Evolutionary conservation across 2,329 filamentous ascomycete species (phyloP), one percentile per base, ranked within the genome.

Genomic region (Mariannaea elegans): DNA sequence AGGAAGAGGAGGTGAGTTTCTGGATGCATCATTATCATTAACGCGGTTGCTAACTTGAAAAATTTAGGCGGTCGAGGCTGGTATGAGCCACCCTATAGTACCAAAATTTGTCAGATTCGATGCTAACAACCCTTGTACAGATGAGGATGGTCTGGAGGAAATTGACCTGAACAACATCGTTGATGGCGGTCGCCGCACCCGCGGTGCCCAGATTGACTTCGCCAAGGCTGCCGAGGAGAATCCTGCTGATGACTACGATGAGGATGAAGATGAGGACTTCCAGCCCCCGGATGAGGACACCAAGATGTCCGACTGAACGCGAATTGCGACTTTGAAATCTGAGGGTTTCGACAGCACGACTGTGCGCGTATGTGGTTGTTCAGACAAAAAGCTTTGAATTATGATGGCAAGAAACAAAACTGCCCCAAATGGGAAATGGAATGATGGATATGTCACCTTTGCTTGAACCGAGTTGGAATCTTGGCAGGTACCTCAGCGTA

Each of bases 121-220:
- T n/a, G n/a, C 72, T 76, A 70, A 76, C 68, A 58, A 65, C 56
- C 18, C 49, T 70, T 68, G 62, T 56, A 89, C 90, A 69, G 91
- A 92, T 52, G 90, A 91, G 42, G 92, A 93, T 72, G 90, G 91
- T 77, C 87, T 97, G 84, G 92, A 96, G 75, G 94, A 94, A 80
- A 97, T 99, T 76, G 92, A 97, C 75, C 82, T 87, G 57, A 86
- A 87, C 76, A 98, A 98, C 85, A 97, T 98, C 76, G 88, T 98
- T 74, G 76, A 81, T 59, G 85, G 84, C 65, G 90, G 90, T 64
- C 87, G 89, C 71, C 94, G 95, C 78, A 98, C 94, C 65, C 94
- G 94, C 73, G 94, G 94, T 74, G 92, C 92, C 78, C 85, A 89
- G 73, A 97, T 98, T 76, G 92, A 98, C 84, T 98, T 92, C 80